Conservation (phyloP, 2,329 filamentous ascomycete genomes). For the Knufia petricola region DNA sequence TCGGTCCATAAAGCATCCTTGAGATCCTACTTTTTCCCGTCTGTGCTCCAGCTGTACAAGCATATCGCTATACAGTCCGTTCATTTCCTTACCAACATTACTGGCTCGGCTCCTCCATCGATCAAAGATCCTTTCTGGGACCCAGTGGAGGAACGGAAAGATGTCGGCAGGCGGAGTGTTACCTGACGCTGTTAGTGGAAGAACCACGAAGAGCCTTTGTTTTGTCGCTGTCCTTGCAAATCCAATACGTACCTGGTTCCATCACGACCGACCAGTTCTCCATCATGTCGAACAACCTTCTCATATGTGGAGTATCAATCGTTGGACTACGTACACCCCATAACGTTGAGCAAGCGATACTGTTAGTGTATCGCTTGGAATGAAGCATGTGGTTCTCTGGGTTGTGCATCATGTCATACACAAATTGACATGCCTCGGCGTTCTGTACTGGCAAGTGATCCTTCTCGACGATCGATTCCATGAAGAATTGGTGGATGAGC, state of each 20-base stretch:
- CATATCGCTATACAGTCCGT: slow-evolving; percentile 32
- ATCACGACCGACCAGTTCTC: slow-evolving; percentile 36
- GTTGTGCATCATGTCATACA: slow-evolving; percentile 34
- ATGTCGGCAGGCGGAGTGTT: slow-evolving; percentile 43
- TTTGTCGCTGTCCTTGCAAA: no score
- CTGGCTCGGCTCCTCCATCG: slow-evolving; percentile 32
- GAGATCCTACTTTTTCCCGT: slow-evolving; percentile 22
- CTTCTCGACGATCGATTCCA: slow-evolving; percentile 37
- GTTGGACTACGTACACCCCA: slow-evolving; percentile 30
- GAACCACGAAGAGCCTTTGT: no score
- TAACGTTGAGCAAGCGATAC: slow-evolving; percentile 31
- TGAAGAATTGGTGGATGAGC: slow-evolving; percentile 38
- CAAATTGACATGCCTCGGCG: slow-evolving; percentile 41
- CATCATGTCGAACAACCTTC: slow-evolving; percentile 34
- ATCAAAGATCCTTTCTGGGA: slow-evolving; percentile 35
- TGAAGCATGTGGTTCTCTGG: slow-evolving; percentile 40
- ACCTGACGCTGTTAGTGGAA: no score
- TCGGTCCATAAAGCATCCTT: slow-evolving; percentile 32
- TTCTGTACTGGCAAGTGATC: slow-evolving; percentile 35
- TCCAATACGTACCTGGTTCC: no score
- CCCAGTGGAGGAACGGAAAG: slow-evolving; percentile 35
- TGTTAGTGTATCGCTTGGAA: slow-evolving; percentile 41
- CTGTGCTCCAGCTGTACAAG: slow-evolving; percentile 26
- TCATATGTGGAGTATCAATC: slow-evolving; percentile 30
- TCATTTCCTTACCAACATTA: slow-evolving; percentile 34